Evolutionary conservation across 1,284 basidiomycete genomes (phyloP).

Genomic region (Erythrobasidium hasegawianum): DNA sequence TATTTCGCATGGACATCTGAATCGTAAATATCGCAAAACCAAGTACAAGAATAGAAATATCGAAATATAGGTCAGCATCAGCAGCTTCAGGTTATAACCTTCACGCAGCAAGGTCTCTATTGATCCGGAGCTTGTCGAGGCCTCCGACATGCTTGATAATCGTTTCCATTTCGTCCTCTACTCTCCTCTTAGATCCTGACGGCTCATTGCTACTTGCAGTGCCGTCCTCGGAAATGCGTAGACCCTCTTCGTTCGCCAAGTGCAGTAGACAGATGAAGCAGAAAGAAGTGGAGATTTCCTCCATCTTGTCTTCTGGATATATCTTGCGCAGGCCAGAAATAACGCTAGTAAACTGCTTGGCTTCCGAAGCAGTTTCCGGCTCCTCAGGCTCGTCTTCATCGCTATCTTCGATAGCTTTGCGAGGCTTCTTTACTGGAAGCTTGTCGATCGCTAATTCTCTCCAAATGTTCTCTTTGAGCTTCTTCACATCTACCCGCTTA

Average conservation of each 20-base stretch:
- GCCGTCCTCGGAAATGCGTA: constrained; percentile 38
- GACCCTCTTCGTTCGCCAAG: constrained; percentile 45
- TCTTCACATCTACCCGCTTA: constrained; percentile 93
- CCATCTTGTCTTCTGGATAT: constrained; percentile 90
- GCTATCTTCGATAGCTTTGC: constrained; percentile 39
- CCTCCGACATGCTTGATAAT: constrained; percentile 22
- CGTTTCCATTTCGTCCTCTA: constrained; percentile 17
- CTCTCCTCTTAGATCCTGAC: not conserved
- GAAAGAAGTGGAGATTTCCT: constrained; percentile 97
- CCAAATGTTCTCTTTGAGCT: constrained; percentile 98
- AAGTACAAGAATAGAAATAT: no score
- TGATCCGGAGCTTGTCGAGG: constrained; percentile 29
- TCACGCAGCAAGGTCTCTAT: not conserved
- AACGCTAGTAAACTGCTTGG: constrained; percentile 53
- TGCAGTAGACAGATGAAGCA: constrained; percentile 77
- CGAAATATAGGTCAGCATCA: not conserved
- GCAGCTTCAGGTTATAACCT: not conserved
- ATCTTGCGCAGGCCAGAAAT: constrained; percentile 72
- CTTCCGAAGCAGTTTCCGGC: not conserved
- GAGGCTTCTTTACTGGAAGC: constrained; percentile 46
- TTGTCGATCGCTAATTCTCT: constrained; percentile 75
- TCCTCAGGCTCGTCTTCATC: constrained; percentile 4
- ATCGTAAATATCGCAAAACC: no score
- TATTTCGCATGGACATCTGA: no score
- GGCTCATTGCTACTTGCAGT: not conserved